Evolutionary conservation across 2,329 filamentous ascomycete species (phyloP).

Genomic region (Juglanconis sp.): DNA sequence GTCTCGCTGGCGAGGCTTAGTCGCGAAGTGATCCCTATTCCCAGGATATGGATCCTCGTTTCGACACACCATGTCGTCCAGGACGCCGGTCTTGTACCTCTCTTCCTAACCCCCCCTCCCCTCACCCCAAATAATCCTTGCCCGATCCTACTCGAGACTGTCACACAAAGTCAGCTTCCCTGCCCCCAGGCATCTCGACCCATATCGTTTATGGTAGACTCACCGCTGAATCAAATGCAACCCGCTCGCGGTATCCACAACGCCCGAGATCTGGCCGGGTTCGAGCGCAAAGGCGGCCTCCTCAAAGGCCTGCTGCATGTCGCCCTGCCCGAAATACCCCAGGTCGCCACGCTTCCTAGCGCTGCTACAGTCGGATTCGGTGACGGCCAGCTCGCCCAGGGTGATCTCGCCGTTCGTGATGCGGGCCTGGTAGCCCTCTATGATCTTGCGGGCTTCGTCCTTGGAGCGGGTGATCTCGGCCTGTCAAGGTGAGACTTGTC

Average conservation of each 20-base stretch:
- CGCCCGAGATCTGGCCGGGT: constrained; percentile 78
- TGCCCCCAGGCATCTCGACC: too few species aligned
- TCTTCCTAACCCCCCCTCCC: too few species aligned
- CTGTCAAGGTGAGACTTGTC: constrained; percentile 27
- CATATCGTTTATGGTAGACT: too few species aligned
- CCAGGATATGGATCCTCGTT: too few species aligned
- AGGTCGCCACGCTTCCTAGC: constrained; percentile 91
- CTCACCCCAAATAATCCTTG: too few species aligned
- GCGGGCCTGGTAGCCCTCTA: constrained; percentile 69
- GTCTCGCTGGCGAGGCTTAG: constrained; percentile 21
- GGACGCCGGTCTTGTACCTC: too few species aligned
- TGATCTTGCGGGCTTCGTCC: constrained; percentile 77
- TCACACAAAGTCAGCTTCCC: too few species aligned
- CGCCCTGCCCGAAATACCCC: constrained; percentile 88
- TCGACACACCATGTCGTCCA: too few species aligned
- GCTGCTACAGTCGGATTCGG: constrained; percentile 93
- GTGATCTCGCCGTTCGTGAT: constrained; percentile 68
- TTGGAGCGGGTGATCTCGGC: constrained; percentile 83
- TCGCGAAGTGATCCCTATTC: neutral
- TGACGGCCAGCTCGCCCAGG: constrained; percentile 79
- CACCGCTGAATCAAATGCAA: constrained; percentile 95
- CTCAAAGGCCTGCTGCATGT: constrained; percentile 99
- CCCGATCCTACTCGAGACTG: too few species aligned
- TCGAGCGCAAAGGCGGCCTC: constrained; percentile 89
- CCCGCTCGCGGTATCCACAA: constrained; percentile 90